Conservation (phyloP, 2,329 filamentous ascomycete species). For the Zopfia rhizophila region DNA sequence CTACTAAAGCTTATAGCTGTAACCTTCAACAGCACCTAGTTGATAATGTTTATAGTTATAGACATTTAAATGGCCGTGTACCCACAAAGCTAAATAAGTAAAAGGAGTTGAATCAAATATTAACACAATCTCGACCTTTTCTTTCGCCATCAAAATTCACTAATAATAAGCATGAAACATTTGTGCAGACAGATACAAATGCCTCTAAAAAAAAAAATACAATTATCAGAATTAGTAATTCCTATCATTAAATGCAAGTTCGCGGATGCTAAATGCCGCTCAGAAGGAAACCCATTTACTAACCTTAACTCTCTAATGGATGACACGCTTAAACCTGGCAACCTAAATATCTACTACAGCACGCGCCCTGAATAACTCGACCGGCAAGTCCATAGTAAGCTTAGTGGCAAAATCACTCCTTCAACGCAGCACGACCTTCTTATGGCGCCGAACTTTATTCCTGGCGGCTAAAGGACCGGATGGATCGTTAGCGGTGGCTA, state of each 20-base stretch:
- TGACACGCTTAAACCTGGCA: conserved; percentile 14
- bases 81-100: conserved; percentile 39
- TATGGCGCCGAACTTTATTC: no score
- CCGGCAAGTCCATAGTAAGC: conserved; percentile 30
- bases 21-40: conserved; percentile 51
- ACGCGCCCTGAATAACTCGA: conserved; percentile 33
- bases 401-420: conserved; percentile 27
- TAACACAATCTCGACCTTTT: conserved; percentile 36
- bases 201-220: no score
- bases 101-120: conserved; percentile 33
- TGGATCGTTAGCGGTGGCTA: conserved; percentile 32
- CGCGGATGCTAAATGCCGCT: no score
- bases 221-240: no score
- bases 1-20: conserved; percentile 37
- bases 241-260: no score
- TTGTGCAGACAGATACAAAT: no score
- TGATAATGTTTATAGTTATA: conserved; percentile 44
- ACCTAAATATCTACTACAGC: conserved; percentile 40
- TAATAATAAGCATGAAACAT: conserved; percentile 36
- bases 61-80: conserved; percentile 32
- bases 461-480: no score
- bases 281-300: no score
- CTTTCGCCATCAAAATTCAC: conserved; percentile 51
- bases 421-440: no score
- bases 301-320: no score